phyloP scores from a whole-genome alignment of 306 rosid species.

The Comarum palustre region DNA sequence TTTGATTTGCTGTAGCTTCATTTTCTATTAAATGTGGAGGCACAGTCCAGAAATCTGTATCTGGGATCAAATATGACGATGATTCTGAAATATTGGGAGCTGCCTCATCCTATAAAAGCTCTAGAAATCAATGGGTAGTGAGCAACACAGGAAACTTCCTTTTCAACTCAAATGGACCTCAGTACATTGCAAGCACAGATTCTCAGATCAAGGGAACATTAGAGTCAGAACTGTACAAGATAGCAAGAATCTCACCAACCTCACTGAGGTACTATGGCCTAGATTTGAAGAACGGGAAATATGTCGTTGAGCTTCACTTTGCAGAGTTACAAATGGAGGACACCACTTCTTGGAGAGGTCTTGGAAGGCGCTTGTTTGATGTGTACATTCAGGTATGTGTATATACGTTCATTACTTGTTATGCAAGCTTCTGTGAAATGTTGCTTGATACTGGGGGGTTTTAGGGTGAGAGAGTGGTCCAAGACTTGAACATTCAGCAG shows the following conservation, averaged over 20 bases:
- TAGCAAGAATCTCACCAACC: constrained; percentile 38
- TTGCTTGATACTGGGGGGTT: constrained; percentile 4
- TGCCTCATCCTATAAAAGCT: constrained; percentile 29
- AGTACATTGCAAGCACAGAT: constrained; percentile 19
- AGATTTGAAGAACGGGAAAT: constrained; percentile 29
- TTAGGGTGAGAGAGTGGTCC: constrained; percentile 33
- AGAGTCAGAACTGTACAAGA: constrained; percentile 34
- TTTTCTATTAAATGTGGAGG: constrained; percentile 40
- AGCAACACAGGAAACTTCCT: constrained; percentile 32
- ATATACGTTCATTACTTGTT: neutral
- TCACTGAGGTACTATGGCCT: constrained; percentile 39
- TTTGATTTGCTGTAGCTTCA: constrained; percentile 24
- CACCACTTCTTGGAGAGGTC: constrained; percentile 35
- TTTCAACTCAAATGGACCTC: constrained; percentile 34
- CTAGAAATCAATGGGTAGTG: constrained; percentile 26
- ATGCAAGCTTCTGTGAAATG: neutral
- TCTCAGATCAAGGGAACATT: constrained; percentile 31
- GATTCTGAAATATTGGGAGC: constrained; percentile 33
- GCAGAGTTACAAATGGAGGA: constrained; percentile 39
- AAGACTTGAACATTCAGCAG: constrained; percentile 36
- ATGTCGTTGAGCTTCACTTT: constrained; percentile 36
- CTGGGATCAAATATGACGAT: constrained; percentile 23
- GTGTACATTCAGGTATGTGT: constrained; percentile 39
- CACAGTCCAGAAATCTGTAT: constrained; percentile 19
- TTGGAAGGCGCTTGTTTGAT: constrained; percentile 40